Evolutionary conservation across 2,329 filamentous ascomycete genomes (phyloP).

Genomic region (Colletotrichum karsti): DNA sequence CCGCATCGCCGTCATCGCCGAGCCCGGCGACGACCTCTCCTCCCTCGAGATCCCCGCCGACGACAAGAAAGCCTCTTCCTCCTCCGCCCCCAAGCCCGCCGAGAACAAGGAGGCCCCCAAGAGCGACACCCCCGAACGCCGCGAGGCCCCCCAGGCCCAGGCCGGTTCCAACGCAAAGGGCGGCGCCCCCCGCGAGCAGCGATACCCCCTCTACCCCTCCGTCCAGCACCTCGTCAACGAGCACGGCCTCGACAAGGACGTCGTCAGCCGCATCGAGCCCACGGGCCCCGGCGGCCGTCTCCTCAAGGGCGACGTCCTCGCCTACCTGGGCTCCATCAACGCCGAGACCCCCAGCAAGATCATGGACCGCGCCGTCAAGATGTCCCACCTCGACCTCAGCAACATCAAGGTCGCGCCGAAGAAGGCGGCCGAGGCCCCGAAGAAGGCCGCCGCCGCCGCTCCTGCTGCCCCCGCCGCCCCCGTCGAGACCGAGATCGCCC

Average conservation of each 20-base stretch:
- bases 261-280: constrained; percentile 82
- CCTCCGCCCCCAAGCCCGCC: constrained; percentile 42
- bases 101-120: constrained; percentile 35
- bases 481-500: constrained; percentile 66
- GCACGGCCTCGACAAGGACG: constrained; percentile 78
- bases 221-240: constrained; percentile 83
- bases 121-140: constrained; percentile 26
- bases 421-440: constrained; percentile 46
- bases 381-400: constrained; percentile 88
- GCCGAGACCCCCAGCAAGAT: constrained; percentile 75
- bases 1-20: constrained; percentile 84
- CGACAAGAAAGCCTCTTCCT: constrained; percentile 55
- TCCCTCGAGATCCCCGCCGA: constrained; percentile 80
- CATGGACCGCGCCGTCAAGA: constrained; percentile 76
- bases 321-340: constrained; percentile 83
- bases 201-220: constrained; percentile 81
- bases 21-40: constrained; percentile 81
- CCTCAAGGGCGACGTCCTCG: constrained; percentile 94
- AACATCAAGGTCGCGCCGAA: constrained; percentile 85
- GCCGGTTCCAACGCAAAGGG: constrained; percentile 40
- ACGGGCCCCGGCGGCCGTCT: constrained; percentile 89
- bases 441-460: neutral
- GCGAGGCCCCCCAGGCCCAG: constrained; percentile 26
- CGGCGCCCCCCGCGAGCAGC: constrained; percentile 64
- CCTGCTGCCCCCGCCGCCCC: constrained; percentile 47